Evolutionary conservation across 805 yeast species (phyloP).

Genomic region (Kodamaea lidongshanica): DNA sequence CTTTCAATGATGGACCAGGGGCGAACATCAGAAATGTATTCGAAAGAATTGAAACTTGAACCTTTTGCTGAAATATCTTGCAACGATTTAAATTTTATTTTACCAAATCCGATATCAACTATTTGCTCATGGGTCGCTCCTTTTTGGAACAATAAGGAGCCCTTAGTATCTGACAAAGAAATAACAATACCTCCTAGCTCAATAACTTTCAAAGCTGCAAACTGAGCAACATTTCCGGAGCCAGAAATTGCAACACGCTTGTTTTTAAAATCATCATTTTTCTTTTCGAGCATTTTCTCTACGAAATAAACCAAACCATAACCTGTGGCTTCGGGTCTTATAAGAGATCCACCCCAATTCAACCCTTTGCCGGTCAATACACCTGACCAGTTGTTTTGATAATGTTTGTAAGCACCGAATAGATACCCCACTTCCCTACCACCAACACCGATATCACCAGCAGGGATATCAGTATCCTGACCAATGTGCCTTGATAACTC

Average conservation of each 20-base stretch:
- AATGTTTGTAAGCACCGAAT: slow-evolving; percentile 93
- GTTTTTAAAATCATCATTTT: slow-evolving; percentile 84
- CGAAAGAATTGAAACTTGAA: slow-evolving; percentile 55
- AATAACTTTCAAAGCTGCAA: slow-evolving; percentile 94
- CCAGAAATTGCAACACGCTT: slow-evolving; percentile 96
- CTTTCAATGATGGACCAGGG: slow-evolving; percentile 93
- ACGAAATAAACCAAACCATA: slow-evolving; percentile 96
- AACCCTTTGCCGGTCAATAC: slow-evolving; percentile 97
- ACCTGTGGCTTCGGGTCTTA: slow-evolving; percentile 99
- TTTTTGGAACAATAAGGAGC: slow-evolving; percentile 67
- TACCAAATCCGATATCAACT: slow-evolving; percentile 67
- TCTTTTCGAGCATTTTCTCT: slow-evolving; percentile 94
- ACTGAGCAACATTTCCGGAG: slow-evolving; percentile 98
- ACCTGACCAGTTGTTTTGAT: slow-evolving; percentile 93
- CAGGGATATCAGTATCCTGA: slow-evolving; percentile 96
- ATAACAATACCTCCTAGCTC: slow-evolving; percentile 96
- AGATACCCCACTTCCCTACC: slow-evolving; percentile 93
- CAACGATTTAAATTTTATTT: slow-evolving; percentile 70
- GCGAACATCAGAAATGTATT: slow-evolving; percentile 87
- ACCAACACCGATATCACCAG: slow-evolving; percentile 99
- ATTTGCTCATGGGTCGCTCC: slow-evolving; percentile 87
- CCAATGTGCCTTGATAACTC: slow-evolving; percentile 96
- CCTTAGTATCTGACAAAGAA: slow-evolving; percentile 92
- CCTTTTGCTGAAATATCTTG: slow-evolving; percentile 54
- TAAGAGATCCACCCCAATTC: slow-evolving; percentile 98